phyloP scores from a whole-genome alignment of 805 yeast genomes.

The Crinitomyces ghanaensis region DNA sequence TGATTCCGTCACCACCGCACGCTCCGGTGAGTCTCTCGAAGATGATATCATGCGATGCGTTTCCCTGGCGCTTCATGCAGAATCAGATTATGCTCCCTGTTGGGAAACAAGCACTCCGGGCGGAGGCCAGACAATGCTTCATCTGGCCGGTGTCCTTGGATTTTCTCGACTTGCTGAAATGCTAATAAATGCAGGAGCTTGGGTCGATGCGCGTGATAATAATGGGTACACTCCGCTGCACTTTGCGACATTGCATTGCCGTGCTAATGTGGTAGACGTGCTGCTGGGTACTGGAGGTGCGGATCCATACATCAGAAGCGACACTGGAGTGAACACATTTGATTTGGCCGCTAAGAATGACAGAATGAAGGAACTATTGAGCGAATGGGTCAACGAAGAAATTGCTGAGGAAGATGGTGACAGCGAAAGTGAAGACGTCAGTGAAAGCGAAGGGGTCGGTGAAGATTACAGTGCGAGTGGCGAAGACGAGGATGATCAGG shows the following conservation, averaged over 20 bases:
- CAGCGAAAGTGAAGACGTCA: no score
- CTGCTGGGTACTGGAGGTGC: conserved; percentile 59
- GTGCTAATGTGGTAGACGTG: conserved; percentile 50
- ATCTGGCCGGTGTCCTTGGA: conserved; percentile 71
- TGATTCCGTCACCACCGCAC: no score
- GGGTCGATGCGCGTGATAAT: conserved; percentile 46
- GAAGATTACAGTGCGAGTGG: not conserved
- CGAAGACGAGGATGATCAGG: conserved; percentile 3
- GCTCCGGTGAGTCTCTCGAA: no score
- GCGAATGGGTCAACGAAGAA: no score
- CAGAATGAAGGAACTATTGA: conserved; percentile 6
- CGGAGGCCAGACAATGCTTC: conserved; percentile 86
- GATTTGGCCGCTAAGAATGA: conserved; percentile 14
- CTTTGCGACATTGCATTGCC: conserved; percentile 69
- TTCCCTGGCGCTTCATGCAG: no score
- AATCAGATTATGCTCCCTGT: no score
- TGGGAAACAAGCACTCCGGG: no score
- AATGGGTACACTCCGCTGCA: conserved; percentile 84
- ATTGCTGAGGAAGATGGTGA: conserved; percentile 9
- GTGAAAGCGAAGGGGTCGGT: conserved; percentile 28
- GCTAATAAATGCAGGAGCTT: conserved; percentile 51
- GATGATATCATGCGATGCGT: no score
- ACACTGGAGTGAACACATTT: conserved; percentile 31
- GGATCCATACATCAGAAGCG: conserved; percentile 39
- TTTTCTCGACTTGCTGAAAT: conserved; percentile 50